A percentile compares a stretch with the other conserved stretches of the same genome.
Evolutionary conservation across 345 rosid genomes (phyloP).

Genomic region (Heritiera fomes): DNA sequence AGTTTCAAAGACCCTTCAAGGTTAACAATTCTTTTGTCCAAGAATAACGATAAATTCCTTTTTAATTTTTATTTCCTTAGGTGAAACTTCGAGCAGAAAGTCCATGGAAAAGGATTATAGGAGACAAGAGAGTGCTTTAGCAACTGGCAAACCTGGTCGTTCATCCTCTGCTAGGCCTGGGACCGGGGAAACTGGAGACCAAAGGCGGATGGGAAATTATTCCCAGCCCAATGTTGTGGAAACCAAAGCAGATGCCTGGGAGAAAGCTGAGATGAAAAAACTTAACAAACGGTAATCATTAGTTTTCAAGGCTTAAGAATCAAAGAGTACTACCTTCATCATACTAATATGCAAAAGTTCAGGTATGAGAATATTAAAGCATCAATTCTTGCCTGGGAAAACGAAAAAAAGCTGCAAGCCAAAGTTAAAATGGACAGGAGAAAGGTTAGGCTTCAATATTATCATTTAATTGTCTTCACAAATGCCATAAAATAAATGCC

Average conservation of each 20-base stretch:
- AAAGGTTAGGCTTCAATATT: constrained; percentile 39
- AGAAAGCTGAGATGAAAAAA: constrained; percentile 51
- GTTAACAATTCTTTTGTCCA: no score
- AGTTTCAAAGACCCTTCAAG: not conserved
- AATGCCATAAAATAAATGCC: not conserved
- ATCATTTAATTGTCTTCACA: not conserved
- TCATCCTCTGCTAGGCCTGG: constrained; percentile 30
- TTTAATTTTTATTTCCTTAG: constrained; percentile 16
- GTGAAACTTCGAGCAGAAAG: constrained; percentile 35
- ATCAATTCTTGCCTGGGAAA: constrained; percentile 65
- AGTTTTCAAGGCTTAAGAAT: not conserved
- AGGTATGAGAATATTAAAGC: constrained; percentile 68
- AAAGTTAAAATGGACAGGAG: constrained; percentile 53
- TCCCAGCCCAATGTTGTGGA: constrained; percentile 26
- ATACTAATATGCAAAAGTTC: constrained; percentile 8
- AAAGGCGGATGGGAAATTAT: constrained; percentile 22
- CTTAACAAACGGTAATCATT: constrained; percentile 46
- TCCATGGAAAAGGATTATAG: constrained; percentile 16
- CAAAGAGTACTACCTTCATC: not conserved
- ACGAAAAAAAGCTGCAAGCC: constrained; percentile 58
- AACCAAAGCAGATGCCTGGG: constrained; percentile 67
- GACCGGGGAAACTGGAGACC: constrained; percentile 12
- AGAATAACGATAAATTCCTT: no score
- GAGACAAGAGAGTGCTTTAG: constrained; percentile 19
- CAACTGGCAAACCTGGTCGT: constrained; percentile 25